A percentile compares a stretch with the other conserved stretches of the same genome.
Conservation (phyloP, 1,139 yeast species). For the Kodamaea derodonti region DNA sequence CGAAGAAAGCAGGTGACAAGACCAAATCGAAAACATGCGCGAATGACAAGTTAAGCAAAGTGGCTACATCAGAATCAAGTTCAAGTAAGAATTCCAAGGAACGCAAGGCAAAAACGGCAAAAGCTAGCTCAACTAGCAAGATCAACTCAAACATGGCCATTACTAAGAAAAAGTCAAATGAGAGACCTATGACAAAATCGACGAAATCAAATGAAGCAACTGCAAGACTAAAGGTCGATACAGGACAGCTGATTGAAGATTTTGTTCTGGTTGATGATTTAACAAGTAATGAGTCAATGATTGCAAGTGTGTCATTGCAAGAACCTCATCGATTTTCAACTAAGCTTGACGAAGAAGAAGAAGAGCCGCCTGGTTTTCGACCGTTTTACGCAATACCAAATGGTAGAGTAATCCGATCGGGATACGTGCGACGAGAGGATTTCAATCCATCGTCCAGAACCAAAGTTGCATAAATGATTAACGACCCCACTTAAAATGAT, state of each 20-base stretch:
- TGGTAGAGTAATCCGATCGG: not conserved
- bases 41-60: too few species aligned
- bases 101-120: too few species aligned
- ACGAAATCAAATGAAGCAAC: constrained; percentile 3
- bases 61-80: too few species aligned
- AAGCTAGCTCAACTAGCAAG: too few species aligned
- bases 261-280: not conserved
- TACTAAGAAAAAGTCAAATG: too few species aligned
- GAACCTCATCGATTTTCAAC: not conserved
- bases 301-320: not conserved
- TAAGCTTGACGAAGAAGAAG: not conserved
- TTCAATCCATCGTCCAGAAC: constrained; percentile 2
- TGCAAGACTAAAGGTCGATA: constrained; percentile 15
- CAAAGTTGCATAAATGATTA: not conserved
- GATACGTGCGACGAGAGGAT: constrained; percentile 15
- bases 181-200: too few species aligned
- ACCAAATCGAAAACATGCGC: too few species aligned
- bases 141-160: too few species aligned
- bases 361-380: not conserved
- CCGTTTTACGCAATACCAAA: constrained; percentile 1
- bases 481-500: too few species aligned
- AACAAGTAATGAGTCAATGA: not conserved
- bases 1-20: too few species aligned
- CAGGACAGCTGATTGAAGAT: constrained; percentile 3
- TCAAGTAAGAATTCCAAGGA: too few species aligned